Percentiles rank a stretch among this genome's conserved stretches.
Evolutionary conservation across 1,284 basidiomycete genomes (phyloP).

Genomic region (Puccinia coronata): DNA sequence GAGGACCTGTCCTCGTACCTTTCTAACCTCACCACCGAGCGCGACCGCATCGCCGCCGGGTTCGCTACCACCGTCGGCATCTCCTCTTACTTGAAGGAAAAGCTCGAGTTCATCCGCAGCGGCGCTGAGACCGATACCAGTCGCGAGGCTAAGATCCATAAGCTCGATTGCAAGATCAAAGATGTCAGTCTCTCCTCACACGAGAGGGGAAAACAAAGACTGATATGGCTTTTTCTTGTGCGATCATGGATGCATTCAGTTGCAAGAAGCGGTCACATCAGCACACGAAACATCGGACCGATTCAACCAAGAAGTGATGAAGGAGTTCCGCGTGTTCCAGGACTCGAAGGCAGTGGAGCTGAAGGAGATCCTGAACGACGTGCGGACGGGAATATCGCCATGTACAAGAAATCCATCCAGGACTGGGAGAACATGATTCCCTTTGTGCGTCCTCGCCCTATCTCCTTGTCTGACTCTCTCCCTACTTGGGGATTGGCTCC

Average conservation of each 20-base stretch:
- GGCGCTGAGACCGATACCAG: conserved; percentile 84
- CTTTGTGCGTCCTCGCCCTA: background rate
- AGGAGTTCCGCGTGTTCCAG: conserved; percentile 87
- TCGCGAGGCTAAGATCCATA: conserved; percentile 86
- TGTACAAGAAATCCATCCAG: conserved; percentile 69
- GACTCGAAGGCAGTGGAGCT: conserved; percentile 87
- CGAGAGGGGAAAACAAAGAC: too few species aligned
- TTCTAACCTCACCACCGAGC: conserved; percentile 82
- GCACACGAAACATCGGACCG: conserved; percentile 93
- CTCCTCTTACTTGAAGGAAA: conserved; percentile 88
- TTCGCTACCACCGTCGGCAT: conserved; percentile 66
- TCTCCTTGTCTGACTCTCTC: background rate
- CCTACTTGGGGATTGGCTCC: background rate
- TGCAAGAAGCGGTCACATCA: conserved; percentile 91
- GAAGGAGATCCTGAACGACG: conserved; percentile 84
- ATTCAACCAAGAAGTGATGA: conserved; percentile 88
- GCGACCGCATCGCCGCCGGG: conserved; percentile 80
- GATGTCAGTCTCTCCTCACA: conserved; percentile 67
- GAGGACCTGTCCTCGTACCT: conserved; percentile 96
- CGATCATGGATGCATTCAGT: too few species aligned
- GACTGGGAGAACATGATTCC: conserved; percentile 50
- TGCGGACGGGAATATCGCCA: conserved; percentile 91
- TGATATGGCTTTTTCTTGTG: too few species aligned
- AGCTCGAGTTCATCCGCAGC: conserved; percentile 84
- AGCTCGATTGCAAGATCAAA: conserved; percentile 88